Conservation (phyloP, 2,329 filamentous ascomycete species). For the Pyricularia sp. region DNA sequence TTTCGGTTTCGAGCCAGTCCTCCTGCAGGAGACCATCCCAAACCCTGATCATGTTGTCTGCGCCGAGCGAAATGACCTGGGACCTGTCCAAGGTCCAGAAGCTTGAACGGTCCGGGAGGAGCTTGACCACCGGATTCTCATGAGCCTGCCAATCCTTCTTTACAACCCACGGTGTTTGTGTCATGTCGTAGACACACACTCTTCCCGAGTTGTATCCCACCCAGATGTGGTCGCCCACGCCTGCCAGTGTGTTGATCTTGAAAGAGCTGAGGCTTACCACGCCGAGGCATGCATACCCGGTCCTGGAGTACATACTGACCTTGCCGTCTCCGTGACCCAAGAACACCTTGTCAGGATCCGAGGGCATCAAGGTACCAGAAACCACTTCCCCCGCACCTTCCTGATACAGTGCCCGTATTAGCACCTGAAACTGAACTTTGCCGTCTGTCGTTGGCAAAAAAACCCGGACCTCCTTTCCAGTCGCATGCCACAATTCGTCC, state of each 20-base stretch:
- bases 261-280: constrained; percentile 81
- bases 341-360: constrained; percentile 67
- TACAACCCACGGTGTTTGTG: constrained; percentile 69
- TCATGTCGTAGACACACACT: constrained; percentile 84
- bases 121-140: constrained; percentile 63
- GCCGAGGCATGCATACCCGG: constrained; percentile 63
- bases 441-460: constrained; percentile 62
- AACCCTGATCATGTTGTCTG: constrained; percentile 68
- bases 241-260: constrained; percentile 81
- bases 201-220: constrained; percentile 89
- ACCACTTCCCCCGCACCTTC: constrained; percentile 76
- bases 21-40: constrained; percentile 93
- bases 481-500: constrained; percentile 75
- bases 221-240: constrained; percentile 76
- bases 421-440: constrained; percentile 59
- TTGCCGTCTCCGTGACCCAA: constrained; percentile 91
- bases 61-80: constrained; percentile 77
- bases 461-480: constrained; percentile 74
- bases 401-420: constrained; percentile 56
- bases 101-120: constrained; percentile 67
- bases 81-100: constrained; percentile 74
- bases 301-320: constrained; percentile 78
- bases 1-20: constrained; percentile 83
- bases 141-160: constrained; percentile 95
- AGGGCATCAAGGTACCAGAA: constrained; percentile 62